Percentiles rank a stretch among this genome's conserved stretches.
These are phyloP conservation scores for Phytophthora meadii DNA, from an alignment of 352 stramenopile species.

Conservation along the genomic window DNA sequence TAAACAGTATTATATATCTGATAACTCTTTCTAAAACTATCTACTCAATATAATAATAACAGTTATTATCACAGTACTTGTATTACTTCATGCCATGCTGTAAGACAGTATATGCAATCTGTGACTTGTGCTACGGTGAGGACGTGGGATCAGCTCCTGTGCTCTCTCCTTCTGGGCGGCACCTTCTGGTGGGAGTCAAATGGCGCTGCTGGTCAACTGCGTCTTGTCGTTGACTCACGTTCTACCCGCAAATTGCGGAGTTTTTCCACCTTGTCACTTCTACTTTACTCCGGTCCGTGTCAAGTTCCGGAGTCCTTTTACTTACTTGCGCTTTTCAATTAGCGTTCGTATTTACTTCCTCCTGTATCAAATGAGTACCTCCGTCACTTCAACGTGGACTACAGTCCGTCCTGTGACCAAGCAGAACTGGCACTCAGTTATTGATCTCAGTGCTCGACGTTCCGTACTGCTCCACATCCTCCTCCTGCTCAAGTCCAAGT, in stretches of 20 bases:
- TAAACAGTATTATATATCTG: too few relatives aligned
- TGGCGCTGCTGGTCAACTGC: constrained; percentile 19
- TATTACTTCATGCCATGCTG: not conserved
- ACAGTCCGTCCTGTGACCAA: constrained; percentile 8
- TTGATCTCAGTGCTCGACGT: constrained; percentile 49
- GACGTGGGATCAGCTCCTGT: constrained; percentile 18
- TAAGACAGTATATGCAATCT: constrained; percentile 24
- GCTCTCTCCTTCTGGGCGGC: constrained; percentile 32
- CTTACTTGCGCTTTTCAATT: constrained; percentile 30
- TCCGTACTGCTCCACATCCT: constrained; percentile 68
- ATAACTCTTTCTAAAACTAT: not conserved
- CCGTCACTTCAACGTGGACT: constrained; percentile 14
- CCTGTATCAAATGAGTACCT: constrained; percentile 22
- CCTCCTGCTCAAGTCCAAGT: constrained; percentile 69
- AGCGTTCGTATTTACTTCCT: constrained; percentile 34
- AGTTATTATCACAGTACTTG: constrained; percentile 1
- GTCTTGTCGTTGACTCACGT: constrained; percentile 25
- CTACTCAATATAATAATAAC: not conserved
- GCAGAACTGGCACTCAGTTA: constrained; percentile 52
- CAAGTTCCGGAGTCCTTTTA: constrained; percentile 31
- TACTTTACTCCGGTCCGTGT: constrained; percentile 35
- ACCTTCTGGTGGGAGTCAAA: constrained; percentile 41
- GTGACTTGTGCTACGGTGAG: constrained; percentile 22
- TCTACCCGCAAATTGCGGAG: not conserved
- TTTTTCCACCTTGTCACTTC: constrained; percentile 19